Conservation (phyloP, 805 yeast species). For the Yamadazyma phyllophila region DNA sequence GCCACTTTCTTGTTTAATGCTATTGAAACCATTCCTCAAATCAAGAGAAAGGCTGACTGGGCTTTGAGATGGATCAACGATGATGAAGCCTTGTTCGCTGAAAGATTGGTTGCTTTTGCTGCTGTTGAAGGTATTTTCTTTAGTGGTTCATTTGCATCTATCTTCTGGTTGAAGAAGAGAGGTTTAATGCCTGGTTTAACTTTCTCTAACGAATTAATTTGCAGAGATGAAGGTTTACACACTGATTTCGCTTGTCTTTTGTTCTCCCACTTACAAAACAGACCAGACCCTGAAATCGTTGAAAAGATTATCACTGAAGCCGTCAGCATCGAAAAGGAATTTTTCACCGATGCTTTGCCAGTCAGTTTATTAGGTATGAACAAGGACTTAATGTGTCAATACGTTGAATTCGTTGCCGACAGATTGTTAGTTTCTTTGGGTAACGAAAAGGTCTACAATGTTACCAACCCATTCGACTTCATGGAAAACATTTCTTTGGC, state of each 20-base stretch:
- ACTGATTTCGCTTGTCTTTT: conserved; percentile 97
- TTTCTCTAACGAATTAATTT: conserved; percentile 94
- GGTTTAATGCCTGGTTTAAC: conserved; percentile 99
- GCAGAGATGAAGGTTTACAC: conserved; percentile 98
- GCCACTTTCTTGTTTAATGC: conserved; percentile 90
- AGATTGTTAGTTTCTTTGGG: conserved; percentile 90
- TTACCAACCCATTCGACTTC: conserved; percentile 92
- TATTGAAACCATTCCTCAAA: conserved; percentile 93
- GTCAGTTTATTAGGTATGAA: conserved; percentile 94
- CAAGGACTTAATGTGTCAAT: conserved; percentile 90
- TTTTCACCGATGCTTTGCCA: conserved; percentile 93
- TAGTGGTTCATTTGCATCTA: conserved; percentile 97
- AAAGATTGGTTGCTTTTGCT: conserved; percentile 96
- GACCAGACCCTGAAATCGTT: conserved; percentile 77
- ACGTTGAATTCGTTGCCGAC: conserved; percentile 97
- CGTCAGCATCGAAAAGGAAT: conserved; percentile 89
- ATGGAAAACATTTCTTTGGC: conserved; percentile 98
- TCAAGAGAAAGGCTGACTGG: conserved; percentile 98
- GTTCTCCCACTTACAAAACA: conserved; percentile 88
- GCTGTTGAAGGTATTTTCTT: conserved; percentile 99
- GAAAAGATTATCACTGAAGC: conserved; percentile 92
- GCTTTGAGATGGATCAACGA: conserved; percentile 96
- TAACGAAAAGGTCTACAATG: conserved; percentile 83
- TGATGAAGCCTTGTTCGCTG: conserved; percentile 84
- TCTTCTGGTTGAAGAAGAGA: conserved; percentile 98